A percentile compares a stretch with the other conserved stretches of the same genome.
Conservation (phyloP, 1,284 basidiomycete species). For the Moniliophthora roreri region DNA sequence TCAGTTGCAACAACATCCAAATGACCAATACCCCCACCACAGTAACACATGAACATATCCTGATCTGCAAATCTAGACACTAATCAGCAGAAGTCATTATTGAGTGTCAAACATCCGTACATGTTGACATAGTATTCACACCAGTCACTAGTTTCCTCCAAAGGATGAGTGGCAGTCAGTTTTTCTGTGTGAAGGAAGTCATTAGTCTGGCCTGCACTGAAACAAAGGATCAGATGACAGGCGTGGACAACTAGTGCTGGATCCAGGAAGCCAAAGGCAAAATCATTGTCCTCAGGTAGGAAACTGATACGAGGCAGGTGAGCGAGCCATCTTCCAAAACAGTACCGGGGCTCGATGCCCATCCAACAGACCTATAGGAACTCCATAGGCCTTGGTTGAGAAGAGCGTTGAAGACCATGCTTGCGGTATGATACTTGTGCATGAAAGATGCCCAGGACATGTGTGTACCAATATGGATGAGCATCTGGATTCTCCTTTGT, state of each 20-base stretch:
- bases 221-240: constrained; percentile 27
- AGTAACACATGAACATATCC: constrained; percentile 24
- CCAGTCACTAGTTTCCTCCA: constrained; percentile 21
- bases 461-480: constrained; percentile 12
- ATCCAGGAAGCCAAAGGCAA: constrained; percentile 30
- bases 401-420: too few species aligned
- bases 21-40: too few species aligned
- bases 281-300: constrained; percentile 16
- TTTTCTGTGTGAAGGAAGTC: constrained; percentile 10
- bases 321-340: neutral
- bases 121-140: constrained; percentile 22
- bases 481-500: neutral
- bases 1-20: too few species aligned
- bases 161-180: constrained; percentile 6
- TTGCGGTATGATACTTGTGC: constrained; percentile 20
- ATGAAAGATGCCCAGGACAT: constrained; percentile 15
- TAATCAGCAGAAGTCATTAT: neutral
- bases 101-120: constrained; percentile 12
- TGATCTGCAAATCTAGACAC: constrained; percentile 22
- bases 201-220: constrained; percentile 18
- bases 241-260: constrained; percentile 24
- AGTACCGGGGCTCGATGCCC: neutral
- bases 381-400: constrained; percentile 8
- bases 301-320: constrained; percentile 23
- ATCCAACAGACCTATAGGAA: constrained; percentile 5